phyloP scores from a whole-genome alignment of 2,329 filamentous ascomycete species.

The Alternaria incomplexa region DNA sequence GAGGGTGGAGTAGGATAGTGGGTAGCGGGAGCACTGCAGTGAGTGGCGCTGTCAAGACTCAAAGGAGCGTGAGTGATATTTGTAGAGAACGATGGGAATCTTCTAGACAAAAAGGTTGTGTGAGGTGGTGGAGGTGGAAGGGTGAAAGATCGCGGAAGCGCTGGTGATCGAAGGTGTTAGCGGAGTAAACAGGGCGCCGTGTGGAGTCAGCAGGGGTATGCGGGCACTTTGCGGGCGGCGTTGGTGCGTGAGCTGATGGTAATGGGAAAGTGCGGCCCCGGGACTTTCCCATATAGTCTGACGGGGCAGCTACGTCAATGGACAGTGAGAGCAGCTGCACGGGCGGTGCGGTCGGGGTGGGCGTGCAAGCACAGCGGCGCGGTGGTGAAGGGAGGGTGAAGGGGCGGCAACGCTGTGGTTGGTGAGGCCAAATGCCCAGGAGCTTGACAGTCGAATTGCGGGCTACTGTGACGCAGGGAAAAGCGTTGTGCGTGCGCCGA shows the following conservation, averaged over 20 bases:
- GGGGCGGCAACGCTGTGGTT: conserved; percentile 9
- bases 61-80: conserved; percentile 27
- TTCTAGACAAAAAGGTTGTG: conserved; percentile 16
- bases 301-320: conserved; percentile 20
- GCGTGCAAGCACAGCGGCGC: neutral
- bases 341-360: conserved; percentile 2
- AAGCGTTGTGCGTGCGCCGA: conserved; percentile 14
- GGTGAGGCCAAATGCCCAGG: conserved; percentile 6
- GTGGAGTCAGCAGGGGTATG: conserved; percentile 29
- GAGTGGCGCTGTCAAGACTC: conserved; percentile 8
- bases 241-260: conserved; percentile 4
- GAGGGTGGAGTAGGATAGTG: conserved; percentile 5
- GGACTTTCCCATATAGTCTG: conserved; percentile 29
- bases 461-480: conserved; percentile 8
- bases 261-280: conserved; percentile 19
- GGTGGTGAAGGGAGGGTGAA: neutral
- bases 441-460: neutral
- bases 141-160: conserved; percentile 24
- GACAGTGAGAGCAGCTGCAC: neutral
- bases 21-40: conserved; percentile 1
- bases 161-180: conserved; percentile 34
- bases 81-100: conserved; percentile 21
- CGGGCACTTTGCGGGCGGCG: conserved; percentile 9
- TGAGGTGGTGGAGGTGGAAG: conserved; percentile 12
- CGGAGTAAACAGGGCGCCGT: conserved; percentile 31